A percentile compares a stretch with the other conserved stretches of the same genome.
phyloP scores from a whole-genome alignment of 2,329 filamentous ascomycete species.

The Orbilia ellipsospora region DNA sequence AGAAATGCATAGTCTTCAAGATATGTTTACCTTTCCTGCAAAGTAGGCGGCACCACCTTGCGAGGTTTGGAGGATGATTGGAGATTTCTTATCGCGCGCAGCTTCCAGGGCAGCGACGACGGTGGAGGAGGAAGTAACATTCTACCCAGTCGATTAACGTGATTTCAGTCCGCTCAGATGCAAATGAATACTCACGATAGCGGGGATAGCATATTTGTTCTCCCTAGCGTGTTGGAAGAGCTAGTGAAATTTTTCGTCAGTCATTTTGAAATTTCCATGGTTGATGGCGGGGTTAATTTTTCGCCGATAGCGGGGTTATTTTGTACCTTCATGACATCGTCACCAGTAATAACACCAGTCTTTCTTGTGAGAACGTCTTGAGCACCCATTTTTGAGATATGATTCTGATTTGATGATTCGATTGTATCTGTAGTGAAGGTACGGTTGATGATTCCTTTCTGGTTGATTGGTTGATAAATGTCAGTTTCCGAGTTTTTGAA shows the following conservation, averaged over 20 bases:
- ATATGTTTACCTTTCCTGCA: conserved; percentile 76
- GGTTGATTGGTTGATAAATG: too few species aligned
- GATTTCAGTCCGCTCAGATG: background rate
- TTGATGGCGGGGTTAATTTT: conserved; percentile 32
- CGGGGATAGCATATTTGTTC: conserved; percentile 87
- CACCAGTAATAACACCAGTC: conserved; percentile 74
- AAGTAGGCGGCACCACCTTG: conserved; percentile 95
- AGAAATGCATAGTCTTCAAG: conserved; percentile 22
- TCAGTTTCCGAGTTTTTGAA: too few species aligned
- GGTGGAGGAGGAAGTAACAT: conserved; percentile 92
- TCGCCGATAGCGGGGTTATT: conserved; percentile 21
- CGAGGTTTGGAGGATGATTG: conserved; percentile 91
- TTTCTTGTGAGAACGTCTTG: conserved; percentile 72
- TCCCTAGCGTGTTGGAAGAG: conserved; percentile 92
- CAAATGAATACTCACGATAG: conserved; percentile 69
- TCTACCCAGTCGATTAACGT: conserved; percentile 64
- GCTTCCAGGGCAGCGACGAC: conserved; percentile 91
- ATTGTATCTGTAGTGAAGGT: conserved; percentile 5
- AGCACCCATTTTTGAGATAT: conserved; percentile 63
- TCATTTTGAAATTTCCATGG: conserved; percentile 32
- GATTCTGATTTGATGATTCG: conserved; percentile 1
- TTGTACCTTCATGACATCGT: conserved; percentile 69
- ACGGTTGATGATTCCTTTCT: background rate
- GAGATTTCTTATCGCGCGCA: conserved; percentile 88
- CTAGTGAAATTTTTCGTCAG: conserved; percentile 57